Evolutionary conservation across 805 yeast genomes (phyloP).

Genomic region (Wickerhamiella dianesei): DNA sequence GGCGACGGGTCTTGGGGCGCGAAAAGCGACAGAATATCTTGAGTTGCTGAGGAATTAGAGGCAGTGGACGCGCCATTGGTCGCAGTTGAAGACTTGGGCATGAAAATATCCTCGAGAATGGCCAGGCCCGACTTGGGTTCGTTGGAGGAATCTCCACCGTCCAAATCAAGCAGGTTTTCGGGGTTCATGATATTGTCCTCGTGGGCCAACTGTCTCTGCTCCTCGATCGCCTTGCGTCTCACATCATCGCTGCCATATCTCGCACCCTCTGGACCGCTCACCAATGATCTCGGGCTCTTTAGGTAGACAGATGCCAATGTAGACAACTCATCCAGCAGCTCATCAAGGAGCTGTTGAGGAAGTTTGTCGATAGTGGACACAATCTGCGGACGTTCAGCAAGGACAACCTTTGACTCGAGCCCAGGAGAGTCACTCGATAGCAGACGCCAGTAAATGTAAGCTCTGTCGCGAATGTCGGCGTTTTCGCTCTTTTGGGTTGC

Average conservation of each 20-base stretch:
- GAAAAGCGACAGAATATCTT: constrained; percentile 39
- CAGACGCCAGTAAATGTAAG: constrained; percentile 76
- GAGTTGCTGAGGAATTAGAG: constrained; percentile 13
- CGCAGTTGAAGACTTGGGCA: constrained; percentile 12
- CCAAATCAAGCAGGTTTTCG: constrained; percentile 66
- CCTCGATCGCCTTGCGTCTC: constrained; percentile 47
- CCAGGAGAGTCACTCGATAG: constrained; percentile 61
- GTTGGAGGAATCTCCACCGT: constrained; percentile 39
- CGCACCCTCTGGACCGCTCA: constrained; percentile 8
- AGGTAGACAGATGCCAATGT: constrained; percentile 82
- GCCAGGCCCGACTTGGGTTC: constrained; percentile 10
- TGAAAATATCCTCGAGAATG: constrained; percentile 19
- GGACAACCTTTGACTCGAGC: constrained; percentile 48
- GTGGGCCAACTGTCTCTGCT: constrained; percentile 62
- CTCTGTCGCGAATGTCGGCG: constrained; percentile 81
- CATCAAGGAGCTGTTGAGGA: constrained; percentile 53
- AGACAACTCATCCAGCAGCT: constrained; percentile 60
- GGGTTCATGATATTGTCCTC: constrained; percentile 36
- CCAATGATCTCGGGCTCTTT: constrained; percentile 49
- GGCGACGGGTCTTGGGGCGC: constrained; percentile 12
- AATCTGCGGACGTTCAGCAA: constrained; percentile 55
- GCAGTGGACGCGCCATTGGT: constrained; percentile 10
- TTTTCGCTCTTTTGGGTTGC: constrained; percentile 68
- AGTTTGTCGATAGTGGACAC: constrained; percentile 59
- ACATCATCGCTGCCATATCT: constrained; percentile 30